These are phyloP conservation scores for Physcomitrium patens DNA, from an alignment of 225 moss, liverwort and hornwort genomes.

Conservation along the genomic window DNA sequence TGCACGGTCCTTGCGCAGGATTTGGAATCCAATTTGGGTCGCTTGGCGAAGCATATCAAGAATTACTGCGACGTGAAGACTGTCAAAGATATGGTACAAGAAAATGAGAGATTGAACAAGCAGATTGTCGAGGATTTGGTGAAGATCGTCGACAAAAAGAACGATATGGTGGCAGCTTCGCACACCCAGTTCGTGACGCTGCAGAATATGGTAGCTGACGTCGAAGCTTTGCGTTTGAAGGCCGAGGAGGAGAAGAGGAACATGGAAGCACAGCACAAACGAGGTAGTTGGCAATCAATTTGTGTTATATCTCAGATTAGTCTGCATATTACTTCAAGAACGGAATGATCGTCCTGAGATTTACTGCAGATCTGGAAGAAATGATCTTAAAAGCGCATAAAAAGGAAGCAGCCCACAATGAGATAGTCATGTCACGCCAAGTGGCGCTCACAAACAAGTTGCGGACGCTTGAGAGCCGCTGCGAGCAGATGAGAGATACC, in stretches of 20 bases:
- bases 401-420: constrained; percentile 48
- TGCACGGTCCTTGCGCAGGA: constrained; percentile 39
- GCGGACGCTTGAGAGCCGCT: constrained; percentile 49
- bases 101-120: constrained; percentile 56
- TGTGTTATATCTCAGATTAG: not conserved
- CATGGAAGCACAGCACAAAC: constrained; percentile 55
- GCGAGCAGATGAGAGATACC: constrained; percentile 52
- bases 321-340: not conserved
- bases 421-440: constrained; percentile 57
- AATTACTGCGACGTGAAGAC: constrained; percentile 58
- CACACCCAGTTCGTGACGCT: constrained; percentile 53
- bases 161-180: constrained; percentile 35
- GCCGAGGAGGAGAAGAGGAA: constrained; percentile 49
- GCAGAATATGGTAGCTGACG: constrained; percentile 59
- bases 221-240: constrained; percentile 46
- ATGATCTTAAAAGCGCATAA: constrained; percentile 36
- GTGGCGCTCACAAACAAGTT: constrained; percentile 51
- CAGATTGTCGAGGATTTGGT: constrained; percentile 53
- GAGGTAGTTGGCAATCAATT: constrained; percentile 30
- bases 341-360: not conserved
- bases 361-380: constrained; percentile 49
- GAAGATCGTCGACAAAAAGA: constrained; percentile 48
- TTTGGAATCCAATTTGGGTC: constrained; percentile 42
- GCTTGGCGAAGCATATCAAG: constrained; percentile 42
- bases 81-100: constrained; percentile 54